Conservation (phyloP, 495 filamentous ascomycete genomes). For the Melanomma pulvis-pyrius region DNA sequence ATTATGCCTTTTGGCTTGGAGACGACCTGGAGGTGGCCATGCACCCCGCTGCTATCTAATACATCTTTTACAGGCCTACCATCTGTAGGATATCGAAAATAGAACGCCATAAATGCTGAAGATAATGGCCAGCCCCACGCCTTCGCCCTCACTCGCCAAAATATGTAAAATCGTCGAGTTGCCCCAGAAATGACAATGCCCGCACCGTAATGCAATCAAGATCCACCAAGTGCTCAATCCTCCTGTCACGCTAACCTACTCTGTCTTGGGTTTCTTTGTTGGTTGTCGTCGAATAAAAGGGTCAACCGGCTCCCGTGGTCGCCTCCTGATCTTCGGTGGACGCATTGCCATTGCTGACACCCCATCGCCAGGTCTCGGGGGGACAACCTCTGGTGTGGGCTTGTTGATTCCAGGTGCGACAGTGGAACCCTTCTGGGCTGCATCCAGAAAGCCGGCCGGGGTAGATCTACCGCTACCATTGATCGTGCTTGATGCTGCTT, state of each 20-base stretch:
- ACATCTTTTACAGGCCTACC: background rate
- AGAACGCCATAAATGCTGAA: background rate
- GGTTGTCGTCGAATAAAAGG: constrained; percentile 23
- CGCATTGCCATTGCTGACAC: constrained; percentile 8
- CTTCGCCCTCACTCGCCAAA: background rate
- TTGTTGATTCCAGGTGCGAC: constrained; percentile 2
- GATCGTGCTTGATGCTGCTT: constrained; percentile 6
- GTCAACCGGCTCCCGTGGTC: constrained; percentile 14
- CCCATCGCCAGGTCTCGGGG: constrained; percentile 9
- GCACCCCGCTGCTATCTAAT: background rate
- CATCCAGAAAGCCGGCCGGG: constrained; percentile 8
- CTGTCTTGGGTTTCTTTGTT: constrained; percentile 28
- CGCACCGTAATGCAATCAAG: background rate
- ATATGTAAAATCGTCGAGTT: background rate
- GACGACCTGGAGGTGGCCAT: background rate
- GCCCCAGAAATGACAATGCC: background rate
- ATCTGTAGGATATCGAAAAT: background rate
- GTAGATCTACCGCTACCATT: constrained; percentile 26
- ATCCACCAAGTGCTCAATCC: background rate
- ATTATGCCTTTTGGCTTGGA: too few species aligned
- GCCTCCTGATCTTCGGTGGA: constrained; percentile 24
- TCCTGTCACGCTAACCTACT: background rate
- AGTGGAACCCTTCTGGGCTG: background rate
- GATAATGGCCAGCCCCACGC: background rate
- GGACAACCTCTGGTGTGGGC: background rate